Evolutionary conservation across 2,329 filamentous ascomycete genomes (phyloP).

Genomic region (Talaromyces sp.): DNA sequence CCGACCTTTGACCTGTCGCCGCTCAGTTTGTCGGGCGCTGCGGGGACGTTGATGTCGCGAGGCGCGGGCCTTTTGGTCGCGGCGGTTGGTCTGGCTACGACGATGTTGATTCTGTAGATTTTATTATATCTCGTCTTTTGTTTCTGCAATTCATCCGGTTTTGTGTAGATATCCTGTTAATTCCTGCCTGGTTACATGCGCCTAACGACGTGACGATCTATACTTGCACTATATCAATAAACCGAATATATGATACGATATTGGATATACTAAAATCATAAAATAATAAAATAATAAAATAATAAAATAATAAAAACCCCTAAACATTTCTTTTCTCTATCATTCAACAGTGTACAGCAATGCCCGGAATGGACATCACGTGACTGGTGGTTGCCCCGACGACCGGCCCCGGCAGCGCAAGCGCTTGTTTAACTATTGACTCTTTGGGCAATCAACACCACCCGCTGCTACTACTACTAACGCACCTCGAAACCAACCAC

Average conservation of each 20-base stretch:
- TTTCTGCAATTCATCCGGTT: neutral
- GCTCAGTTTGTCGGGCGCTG: neutral
- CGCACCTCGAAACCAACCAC: neutral
- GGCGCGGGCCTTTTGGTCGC: neutral
- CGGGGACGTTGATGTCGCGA: neutral
- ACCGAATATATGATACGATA: too few species aligned
- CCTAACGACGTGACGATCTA: too few species aligned
- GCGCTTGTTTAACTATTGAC: neutral
- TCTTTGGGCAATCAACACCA: neutral
- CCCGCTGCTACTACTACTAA: neutral
- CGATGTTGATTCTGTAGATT: neutral
- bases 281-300: too few species aligned
- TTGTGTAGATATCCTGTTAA: neutral
- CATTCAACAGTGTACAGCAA: neutral
- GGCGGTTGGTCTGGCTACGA: neutral
- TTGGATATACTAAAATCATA: too few species aligned
- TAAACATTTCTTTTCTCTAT: neutral
- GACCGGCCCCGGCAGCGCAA: neutral
- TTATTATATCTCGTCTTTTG: neutral
- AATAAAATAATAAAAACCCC: too few species aligned
- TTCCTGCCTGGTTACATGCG: too few species aligned
- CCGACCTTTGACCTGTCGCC: slow-evolving; percentile 25
- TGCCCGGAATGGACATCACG: neutral
- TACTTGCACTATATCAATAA: too few species aligned
- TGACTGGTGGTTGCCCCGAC: neutral